Conservation (phyloP, 2,329 filamentous ascomycete genomes). For the Teratosphaeria epicoccoides region DNA sequence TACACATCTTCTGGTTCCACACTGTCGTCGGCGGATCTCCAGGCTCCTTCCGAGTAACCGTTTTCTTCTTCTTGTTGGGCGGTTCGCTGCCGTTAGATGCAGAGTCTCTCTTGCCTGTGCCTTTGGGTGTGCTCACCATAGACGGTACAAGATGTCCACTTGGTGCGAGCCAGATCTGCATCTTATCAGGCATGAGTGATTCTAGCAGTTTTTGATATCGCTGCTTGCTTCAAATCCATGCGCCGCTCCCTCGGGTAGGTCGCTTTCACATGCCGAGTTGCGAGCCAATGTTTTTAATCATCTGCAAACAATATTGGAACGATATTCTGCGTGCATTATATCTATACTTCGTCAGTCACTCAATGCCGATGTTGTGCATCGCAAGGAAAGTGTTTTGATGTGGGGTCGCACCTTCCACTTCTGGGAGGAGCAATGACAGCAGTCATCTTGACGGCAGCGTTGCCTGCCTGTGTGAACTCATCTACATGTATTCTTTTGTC, state of each 20-base stretch:
- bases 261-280: neutral
- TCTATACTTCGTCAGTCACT: neutral
- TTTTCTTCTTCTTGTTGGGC: too few species aligned
- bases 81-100: neutral
- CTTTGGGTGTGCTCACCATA: too few species aligned
- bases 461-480: neutral
- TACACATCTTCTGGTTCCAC: too few species aligned
- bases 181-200: neutral
- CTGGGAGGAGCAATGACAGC: neutral
- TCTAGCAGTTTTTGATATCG: neutral
- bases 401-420: neutral
- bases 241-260: neutral
- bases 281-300: neutral
- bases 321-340: neutral
- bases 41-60: too few species aligned
- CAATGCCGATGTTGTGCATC: neutral
- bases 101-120: too few species aligned
- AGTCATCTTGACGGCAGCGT: neutral
- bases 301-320: neutral
- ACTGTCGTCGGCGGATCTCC: too few species aligned
- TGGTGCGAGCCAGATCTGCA: neutral
- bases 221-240: neutral
- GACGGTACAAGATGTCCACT: too few species aligned
- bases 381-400: neutral
- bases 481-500: neutral